Base-by-base conservation (phyloP, 441 rosid genomes). In the Eruca vesicaria region DNA sequence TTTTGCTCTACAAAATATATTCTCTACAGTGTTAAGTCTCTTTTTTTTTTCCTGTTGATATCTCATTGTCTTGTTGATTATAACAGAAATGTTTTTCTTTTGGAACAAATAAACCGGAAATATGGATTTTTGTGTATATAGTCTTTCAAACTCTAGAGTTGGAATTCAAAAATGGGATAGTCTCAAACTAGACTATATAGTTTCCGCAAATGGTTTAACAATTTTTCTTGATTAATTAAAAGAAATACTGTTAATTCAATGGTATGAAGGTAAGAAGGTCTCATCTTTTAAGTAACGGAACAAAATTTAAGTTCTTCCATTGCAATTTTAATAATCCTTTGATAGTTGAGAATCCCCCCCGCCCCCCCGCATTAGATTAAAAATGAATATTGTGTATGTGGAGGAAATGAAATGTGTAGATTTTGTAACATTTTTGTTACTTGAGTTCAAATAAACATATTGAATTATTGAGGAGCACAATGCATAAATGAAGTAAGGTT, bases 401-500 rank as follows among this genome's bases (percentile, higher is more conserved):
- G 64, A 41, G 58, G 58, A 35, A 33, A 66, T 7, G 18, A 21
- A 12, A 7, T 21, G 68, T 23, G 68, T 50, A 26, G 38, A 53
- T 70, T 33, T 32, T 68, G 2, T 6, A 9, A 50, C 6, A 36
- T 58, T 41, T 69, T 63, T 63, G 4, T 56, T 63, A 20, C 11
- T 19, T 52, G 56, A 50, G 5, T 55, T 43, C 18, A 57, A 15
- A 19, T 60, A 7, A 32, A 48, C 20, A 48, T 48, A 48, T 48
- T 48, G 53, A 48, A 16, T 48, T 48, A 48, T 48, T 48, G 53
- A 15, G 53, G 53, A 48, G 53, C 19, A 48, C 19, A 48, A 2
- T 48, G 53, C 53, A 48, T 48, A 48, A 48, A 48, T 48, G 9
- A 48, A 20, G 71, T 43, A 77, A 63, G 74, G 63, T 78, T 79